Evolutionary conservation across 2,329 filamentous ascomycete species (phyloP).

Genomic region (Pseudovirgaria hyperparasitica): DNA sequence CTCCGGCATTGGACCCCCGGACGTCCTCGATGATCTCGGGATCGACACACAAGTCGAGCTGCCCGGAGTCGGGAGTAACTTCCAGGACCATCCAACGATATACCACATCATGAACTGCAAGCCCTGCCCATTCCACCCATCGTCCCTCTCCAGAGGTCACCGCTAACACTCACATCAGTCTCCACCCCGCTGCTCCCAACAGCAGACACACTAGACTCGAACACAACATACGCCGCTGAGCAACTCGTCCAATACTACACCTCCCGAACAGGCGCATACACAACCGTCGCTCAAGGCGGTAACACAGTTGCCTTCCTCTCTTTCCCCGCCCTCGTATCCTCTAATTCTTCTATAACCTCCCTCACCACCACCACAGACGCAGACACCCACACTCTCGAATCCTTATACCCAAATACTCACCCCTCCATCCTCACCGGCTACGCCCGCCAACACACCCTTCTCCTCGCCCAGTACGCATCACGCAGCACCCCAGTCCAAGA

Average conservation of each 20-base stretch:
- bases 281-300: conserved; percentile 11
- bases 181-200: conserved; percentile 10
- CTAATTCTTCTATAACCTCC: conserved; percentile 4
- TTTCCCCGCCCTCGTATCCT: conserved; percentile 7
- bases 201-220: no score
- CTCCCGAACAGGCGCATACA: conserved; percentile 17
- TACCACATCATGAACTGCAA: conserved; percentile 12
- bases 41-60: conserved; percentile 15
- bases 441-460: conserved; percentile 12
- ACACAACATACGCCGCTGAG: conserved; percentile 14
- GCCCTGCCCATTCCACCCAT: not conserved
- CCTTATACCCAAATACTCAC: conserved; percentile 6
- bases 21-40: conserved; percentile 11
- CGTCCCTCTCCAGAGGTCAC: not conserved
- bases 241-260: conserved; percentile 15
- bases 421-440: conserved; percentile 13
- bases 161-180: conserved; percentile 9
- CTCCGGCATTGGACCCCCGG: conserved; percentile 41
- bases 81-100: conserved; percentile 15
- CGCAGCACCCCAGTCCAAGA: conserved; percentile 20
- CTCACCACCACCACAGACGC: no score
- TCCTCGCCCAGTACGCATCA: conserved; percentile 9
- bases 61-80: conserved; percentile 18
- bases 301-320: conserved; percentile 10
- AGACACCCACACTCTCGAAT: conserved; percentile 5